phyloP scores from a whole-genome alignment of 2,329 filamentous ascomycete genomes.

The Cordyceps cateniannulata region DNA sequence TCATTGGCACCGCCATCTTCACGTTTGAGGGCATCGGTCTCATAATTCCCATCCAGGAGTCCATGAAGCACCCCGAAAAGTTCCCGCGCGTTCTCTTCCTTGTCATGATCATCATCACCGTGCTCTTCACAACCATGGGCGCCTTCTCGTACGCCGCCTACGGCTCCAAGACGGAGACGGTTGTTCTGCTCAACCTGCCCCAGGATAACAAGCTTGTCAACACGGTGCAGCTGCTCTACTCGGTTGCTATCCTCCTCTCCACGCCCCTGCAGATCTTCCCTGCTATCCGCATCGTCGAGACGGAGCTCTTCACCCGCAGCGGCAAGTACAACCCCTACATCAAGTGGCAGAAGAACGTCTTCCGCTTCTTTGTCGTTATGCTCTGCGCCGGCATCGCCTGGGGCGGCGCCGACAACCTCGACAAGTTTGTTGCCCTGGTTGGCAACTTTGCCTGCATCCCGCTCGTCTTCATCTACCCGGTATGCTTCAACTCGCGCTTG shows the following conservation, averaged over 20 bases:
- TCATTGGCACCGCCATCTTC: conserved; percentile 98
- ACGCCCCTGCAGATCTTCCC: conserved; percentile 97
- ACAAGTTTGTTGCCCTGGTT: conserved; percentile 95
- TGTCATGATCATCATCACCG: conserved; percentile 93
- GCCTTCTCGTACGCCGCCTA: conserved; percentile 94
- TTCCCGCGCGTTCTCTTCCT: conserved; percentile 82
- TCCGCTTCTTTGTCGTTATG: conserved; percentile 87
- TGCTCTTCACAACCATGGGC: conserved; percentile 85
- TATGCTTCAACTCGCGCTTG: conserved; percentile 41
- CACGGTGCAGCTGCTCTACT: conserved; percentile 92
- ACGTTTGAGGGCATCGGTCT: conserved; percentile 97
- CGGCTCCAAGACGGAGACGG: conserved; percentile 90
- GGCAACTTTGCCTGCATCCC: conserved; percentile 98
- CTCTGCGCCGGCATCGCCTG: conserved; percentile 83
- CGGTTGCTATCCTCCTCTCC: conserved; percentile 90
- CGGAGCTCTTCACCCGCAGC: conserved; percentile 85
- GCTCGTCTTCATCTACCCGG: conserved; percentile 94
- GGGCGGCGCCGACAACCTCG: conserved; percentile 85
- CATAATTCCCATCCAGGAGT: conserved; percentile 96
- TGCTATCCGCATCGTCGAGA: conserved; percentile 92
- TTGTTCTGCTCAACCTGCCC: conserved; percentile 91
- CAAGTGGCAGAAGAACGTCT: conserved; percentile 99
- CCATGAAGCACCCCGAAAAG: conserved; percentile 85
- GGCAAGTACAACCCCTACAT: conserved; percentile 98
- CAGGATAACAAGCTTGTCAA: conserved; percentile 96